Base-by-base conservation (phyloP, 2,329 filamentous ascomycete species). In the Phyllosticta citribraziliensis region DNA sequence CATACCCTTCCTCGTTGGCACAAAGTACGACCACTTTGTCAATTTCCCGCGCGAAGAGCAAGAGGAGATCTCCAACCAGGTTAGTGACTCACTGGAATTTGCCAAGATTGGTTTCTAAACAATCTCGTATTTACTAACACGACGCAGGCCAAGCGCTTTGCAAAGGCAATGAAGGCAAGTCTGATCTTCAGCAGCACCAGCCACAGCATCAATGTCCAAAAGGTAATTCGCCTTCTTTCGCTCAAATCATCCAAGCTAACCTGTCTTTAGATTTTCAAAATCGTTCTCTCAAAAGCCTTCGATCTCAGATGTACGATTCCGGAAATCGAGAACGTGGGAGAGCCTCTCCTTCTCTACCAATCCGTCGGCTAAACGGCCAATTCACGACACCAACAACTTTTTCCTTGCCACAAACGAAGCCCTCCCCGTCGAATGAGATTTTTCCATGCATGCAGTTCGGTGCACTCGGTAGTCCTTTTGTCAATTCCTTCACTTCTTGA, bases 141-240 rank as follows among this genome's bases (percentile, higher is more conserved):
- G 14, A 27, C 55, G 19, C 5, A 96, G 89, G 93, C 93, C 57
- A 89, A 93, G 67, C 87, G 94, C 63, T 99, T 97, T 74, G 94
- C 94, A 65, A 96, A 96, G 75, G 94, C 94, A 11, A 99, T 99
- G 94, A 90, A 95, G 69, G 94, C 94, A 63, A 91, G 91, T 69
- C 82, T 99, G 70, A 97, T 99, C 70, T 99, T 99, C 76, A 96
- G 91, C 77, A 97, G 93, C 76, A 99, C 94, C 60, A 97, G 92
- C 74, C 94, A 99, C 78, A 97, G 92, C 75, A 99, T 99, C 81
- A 99, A 99, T 70, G 94, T 99, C 65, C 94, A 99, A 78, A 99
- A 97, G 88, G 93, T 96, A 55, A 75, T 63, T 47, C 17, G 17
- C 19, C 27, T 50, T 52, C 35, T 20, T 24, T 17, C 25, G 54